These are phyloP conservation scores for Mortierella sp. DNA, from an alignment of 371 early-diverging fungal species.

Conservation along the genomic window DNA sequence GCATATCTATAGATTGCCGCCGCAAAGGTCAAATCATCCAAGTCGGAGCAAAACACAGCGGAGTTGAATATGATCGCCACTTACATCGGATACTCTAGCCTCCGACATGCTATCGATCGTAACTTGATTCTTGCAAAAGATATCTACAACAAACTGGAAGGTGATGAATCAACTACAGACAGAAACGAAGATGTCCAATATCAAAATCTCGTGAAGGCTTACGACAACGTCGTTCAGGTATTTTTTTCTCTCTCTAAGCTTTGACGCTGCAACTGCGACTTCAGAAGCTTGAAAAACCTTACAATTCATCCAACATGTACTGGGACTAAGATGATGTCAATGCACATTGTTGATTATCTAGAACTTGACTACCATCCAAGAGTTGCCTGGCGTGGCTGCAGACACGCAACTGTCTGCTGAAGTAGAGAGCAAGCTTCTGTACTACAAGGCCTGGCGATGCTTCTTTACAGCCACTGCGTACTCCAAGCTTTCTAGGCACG, in stretches of 20 bases:
- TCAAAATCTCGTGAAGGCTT: constrained; percentile 76
- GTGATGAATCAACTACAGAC: constrained; percentile 28
- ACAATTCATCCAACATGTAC: too few species aligned
- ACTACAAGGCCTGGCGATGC: constrained; percentile 68
- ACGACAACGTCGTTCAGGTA: constrained; percentile 78
- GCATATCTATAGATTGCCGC: constrained; percentile 61
- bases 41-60: constrained; percentile 72
- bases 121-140: constrained; percentile 62
- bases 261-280: neutral
- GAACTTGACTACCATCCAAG: constrained; percentile 67
- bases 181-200: constrained; percentile 60
- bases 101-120: constrained; percentile 68
- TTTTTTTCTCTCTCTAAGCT: neutral
- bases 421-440: constrained; percentile 64
- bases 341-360: neutral
- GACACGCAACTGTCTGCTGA: constrained; percentile 65
- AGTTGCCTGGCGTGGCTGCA: constrained; percentile 65
- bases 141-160: constrained; percentile 49
- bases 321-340: too few species aligned
- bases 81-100: constrained; percentile 68
- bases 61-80: constrained; percentile 68
- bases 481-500: constrained; percentile 58
- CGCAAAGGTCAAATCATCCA: constrained; percentile 79
- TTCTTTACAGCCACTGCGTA: constrained; percentile 69
- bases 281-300: too few species aligned